Conservation (phyloP, 371 early-diverging fungal species). For the Scutellospora calospora region DNA sequence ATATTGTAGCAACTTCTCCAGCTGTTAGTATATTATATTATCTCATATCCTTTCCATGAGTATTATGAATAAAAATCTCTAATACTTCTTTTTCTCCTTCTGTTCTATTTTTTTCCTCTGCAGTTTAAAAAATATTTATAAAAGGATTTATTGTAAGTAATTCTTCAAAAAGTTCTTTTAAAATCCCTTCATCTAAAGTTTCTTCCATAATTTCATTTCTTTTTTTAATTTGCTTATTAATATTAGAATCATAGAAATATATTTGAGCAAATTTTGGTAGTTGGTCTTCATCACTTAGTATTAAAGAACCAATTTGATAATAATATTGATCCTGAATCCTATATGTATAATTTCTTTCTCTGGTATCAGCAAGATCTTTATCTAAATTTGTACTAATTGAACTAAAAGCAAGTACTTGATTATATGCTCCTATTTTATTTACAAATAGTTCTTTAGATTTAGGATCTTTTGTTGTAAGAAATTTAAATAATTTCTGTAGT, state of each 20-base stretch:
- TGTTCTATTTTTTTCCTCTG: background rate
- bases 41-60: conserved; percentile 5
- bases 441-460: background rate
- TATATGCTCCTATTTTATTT: conserved; percentile 39
- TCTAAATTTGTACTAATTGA: conserved; percentile 37
- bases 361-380: background rate
- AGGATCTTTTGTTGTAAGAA: background rate
- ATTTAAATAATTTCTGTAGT: background rate
- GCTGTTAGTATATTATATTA: background rate
- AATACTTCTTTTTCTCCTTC: no score
- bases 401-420: conserved; percentile 36
- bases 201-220: background rate
- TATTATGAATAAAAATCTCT: background rate
- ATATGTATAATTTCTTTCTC: conserved; percentile 27
- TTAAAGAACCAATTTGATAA: conserved; percentile 31
- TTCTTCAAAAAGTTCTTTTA: background rate
- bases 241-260: conserved; percentile 42
- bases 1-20: background rate
- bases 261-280: conserved; percentile 45
- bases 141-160: background rate
- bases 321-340: conserved; percentile 40
- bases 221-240: background rate
- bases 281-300: background rate
- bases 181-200: no score
- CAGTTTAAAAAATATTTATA: background rate